Conservation (phyloP, 441 rosid species). For the Capsella rubella region DNA sequence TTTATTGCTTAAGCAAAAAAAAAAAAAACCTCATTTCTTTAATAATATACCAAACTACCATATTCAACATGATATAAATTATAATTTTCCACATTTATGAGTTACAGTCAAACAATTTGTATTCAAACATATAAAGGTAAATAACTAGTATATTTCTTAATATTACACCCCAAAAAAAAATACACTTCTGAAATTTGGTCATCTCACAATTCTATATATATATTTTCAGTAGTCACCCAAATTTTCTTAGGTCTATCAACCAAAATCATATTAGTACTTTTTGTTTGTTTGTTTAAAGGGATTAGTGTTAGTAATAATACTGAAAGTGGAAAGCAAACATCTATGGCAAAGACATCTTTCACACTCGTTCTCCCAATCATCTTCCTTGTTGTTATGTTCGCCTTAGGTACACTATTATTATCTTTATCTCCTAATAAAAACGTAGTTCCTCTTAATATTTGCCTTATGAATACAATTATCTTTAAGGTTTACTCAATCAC, state of each 20-base stretch:
- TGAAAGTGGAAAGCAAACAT: not conserved
- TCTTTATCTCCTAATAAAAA: not conserved
- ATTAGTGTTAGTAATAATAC: not conserved
- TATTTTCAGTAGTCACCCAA: not conserved
- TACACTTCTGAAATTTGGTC: not conserved
- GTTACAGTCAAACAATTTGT: slow-evolving; percentile 4
- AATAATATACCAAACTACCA: not conserved
- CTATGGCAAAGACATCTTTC: not conserved
- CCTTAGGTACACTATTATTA: not conserved
- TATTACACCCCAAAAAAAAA: no score
- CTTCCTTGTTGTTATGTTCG: slow-evolving; percentile 17
- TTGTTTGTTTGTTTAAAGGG: not conserved
- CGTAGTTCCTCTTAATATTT: not conserved
- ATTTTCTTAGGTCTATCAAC: not conserved
- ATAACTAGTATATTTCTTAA: not conserved
- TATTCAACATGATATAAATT: not conserved
- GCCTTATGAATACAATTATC: no score
- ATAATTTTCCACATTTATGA: not conserved
- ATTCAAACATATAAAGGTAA: not conserved
- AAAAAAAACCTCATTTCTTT: not conserved
- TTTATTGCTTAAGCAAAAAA: no score
- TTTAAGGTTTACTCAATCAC: not conserved
- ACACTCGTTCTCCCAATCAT: not conserved
- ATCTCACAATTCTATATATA: not conserved
- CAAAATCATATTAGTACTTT: not conserved